These are phyloP conservation scores for Fusarium illudens DNA, from an alignment of 2,329 filamentous ascomycete species.

Conservation along the genomic window DNA sequence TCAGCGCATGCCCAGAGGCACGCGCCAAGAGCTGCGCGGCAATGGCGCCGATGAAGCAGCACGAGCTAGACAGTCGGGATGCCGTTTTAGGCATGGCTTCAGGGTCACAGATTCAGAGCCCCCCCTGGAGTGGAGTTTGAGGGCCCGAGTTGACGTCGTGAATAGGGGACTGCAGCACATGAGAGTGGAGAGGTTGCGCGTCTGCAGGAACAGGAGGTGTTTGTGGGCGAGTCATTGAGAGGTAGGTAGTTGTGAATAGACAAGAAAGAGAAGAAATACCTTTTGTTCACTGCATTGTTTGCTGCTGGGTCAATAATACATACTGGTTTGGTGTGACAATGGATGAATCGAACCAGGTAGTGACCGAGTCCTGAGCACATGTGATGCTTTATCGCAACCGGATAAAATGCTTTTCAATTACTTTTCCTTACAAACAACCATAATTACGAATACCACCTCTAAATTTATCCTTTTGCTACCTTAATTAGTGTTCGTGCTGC, in stretches of 20 bases:
- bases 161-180: background rate
- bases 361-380: background rate
- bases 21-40: background rate
- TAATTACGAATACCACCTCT: background rate
- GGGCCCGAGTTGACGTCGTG: background rate
- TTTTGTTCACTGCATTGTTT: background rate
- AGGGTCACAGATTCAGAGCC: background rate
- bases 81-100: conserved; percentile 8
- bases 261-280: background rate
- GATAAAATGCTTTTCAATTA: background rate
- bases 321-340: background rate
- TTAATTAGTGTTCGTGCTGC: background rate
- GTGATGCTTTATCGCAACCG: background rate
- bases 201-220: background rate
- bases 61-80: background rate
- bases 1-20: background rate
- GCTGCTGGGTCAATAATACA: background rate
- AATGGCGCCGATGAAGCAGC: conserved; percentile 1
- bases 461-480: background rate
- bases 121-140: conserved; percentile 1
- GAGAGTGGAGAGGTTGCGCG: background rate
- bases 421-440: background rate
- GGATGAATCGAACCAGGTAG: too few species aligned
- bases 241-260: background rate
- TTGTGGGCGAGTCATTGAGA: background rate